Conservation (phyloP, 345 rosid species). For the Combretum micranthum region DNA sequence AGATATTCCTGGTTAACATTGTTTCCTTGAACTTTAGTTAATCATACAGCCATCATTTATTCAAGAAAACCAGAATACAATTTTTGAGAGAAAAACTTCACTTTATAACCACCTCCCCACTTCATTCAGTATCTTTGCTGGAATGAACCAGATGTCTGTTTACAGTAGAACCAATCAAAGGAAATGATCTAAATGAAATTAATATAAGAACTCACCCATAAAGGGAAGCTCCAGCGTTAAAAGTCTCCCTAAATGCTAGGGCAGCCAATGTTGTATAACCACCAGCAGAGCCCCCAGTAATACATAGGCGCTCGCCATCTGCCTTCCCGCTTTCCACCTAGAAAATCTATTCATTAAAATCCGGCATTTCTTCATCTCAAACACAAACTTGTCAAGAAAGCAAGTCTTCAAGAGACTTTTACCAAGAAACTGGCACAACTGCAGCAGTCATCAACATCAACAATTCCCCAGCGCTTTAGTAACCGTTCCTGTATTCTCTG, state of each 20-base stretch:
- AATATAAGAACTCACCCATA: slow-evolving; percentile 58
- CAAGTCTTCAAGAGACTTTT: slow-evolving; percentile 9
- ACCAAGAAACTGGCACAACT: slow-evolving; percentile 91
- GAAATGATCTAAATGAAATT: not conserved
- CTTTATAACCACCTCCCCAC: too few species aligned
- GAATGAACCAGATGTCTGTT: not conserved
- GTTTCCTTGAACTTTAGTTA: too few species aligned
- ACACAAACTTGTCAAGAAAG: not conserved
- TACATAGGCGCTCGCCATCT: slow-evolving; percentile 69
- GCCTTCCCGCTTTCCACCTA: slow-evolving; percentile 74
- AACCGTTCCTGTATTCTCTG: slow-evolving; percentile 90
- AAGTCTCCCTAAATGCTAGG: slow-evolving; percentile 76
- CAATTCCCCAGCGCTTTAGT: slow-evolving; percentile 74
- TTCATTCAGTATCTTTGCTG: not conserved
- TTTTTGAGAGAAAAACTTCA: too few species aligned
- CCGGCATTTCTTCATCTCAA: not conserved
- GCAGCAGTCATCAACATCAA: slow-evolving; percentile 94
- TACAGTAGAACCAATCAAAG: too few species aligned
- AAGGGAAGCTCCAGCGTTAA: slow-evolving; percentile 92
- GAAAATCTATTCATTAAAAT: not conserved
- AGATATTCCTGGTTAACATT: too few species aligned
- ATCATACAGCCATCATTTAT: too few species aligned
- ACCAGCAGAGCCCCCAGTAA: slow-evolving; percentile 98
- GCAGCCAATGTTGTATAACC: slow-evolving; percentile 95
- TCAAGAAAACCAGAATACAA: too few species aligned